Conservation (phyloP, 352 stramenopile species). For the Pythium monospermum region DNA sequence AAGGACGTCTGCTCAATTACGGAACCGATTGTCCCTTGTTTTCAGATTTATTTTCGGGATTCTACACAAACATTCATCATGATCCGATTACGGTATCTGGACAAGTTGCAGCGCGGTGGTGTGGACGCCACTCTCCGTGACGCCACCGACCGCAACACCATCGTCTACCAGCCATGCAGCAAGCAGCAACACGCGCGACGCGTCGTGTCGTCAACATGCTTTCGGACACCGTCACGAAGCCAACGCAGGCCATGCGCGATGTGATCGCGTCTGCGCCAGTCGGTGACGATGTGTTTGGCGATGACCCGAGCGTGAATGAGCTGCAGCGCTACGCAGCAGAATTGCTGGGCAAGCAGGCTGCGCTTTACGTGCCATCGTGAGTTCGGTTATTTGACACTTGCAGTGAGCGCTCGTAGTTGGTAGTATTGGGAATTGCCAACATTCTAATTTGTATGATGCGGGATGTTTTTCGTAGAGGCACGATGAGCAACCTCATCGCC, state of each 20-base stretch:
- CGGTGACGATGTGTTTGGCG: constrained; percentile 70
- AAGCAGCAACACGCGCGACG: too few relatives aligned
- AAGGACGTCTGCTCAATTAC: too few relatives aligned
- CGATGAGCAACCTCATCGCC: constrained; percentile 97
- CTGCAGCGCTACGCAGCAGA: constrained; percentile 90
- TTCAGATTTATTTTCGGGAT: not conserved
- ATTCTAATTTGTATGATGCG: not conserved
- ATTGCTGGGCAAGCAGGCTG: constrained; percentile 92
- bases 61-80: too few relatives aligned
- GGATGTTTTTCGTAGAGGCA: constrained; percentile 57
- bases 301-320: constrained; percentile 92
- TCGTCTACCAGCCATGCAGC: too few relatives aligned
- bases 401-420: too few relatives aligned
- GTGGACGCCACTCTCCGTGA: too few relatives aligned
- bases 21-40: not conserved
- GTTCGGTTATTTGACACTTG: constrained; percentile 11
- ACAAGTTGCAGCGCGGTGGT: too few relatives aligned
- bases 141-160: too few relatives aligned
- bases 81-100: too few relatives aligned
- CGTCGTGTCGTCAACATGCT: constrained; percentile 87
- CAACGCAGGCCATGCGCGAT: constrained; percentile 90
- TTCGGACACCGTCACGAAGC: constrained; percentile 96
- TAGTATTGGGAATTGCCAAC: not conserved
- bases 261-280: constrained; percentile 76
- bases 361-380: constrained; percentile 94